These are phyloP conservation scores for Larix kaempferi DNA, from an alignment of 75 land plant genomes.

Conservation along the genomic window DNA sequence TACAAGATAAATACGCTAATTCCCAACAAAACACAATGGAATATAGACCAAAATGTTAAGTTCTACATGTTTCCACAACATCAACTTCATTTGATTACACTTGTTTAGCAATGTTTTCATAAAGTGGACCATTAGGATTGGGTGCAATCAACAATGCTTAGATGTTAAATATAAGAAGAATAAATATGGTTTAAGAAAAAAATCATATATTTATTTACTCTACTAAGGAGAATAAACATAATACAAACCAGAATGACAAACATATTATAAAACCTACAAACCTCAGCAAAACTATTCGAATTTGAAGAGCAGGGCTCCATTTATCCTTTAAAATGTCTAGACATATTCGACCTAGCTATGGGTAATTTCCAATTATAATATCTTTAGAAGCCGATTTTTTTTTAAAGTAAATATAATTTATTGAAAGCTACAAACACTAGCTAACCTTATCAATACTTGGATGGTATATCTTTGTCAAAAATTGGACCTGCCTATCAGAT, in stretches of 20 bases:
- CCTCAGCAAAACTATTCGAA: constrained; percentile 60
- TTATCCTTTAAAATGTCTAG: constrained; percentile 63
- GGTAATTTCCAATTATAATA: background rate
- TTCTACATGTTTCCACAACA: constrained; percentile 87
- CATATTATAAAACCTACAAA: background rate
- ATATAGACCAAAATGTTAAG: background rate
- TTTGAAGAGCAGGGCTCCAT: constrained; percentile 68
- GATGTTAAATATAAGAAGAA: background rate
- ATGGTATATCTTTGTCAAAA: constrained; percentile 58
- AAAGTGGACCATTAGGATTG: constrained; percentile 94
- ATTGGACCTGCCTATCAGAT: constrained; percentile 32
- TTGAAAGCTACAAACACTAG: background rate
- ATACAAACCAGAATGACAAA: constrained; percentile 15
- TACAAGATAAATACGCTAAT: background rate
- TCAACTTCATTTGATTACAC: constrained; percentile 92
- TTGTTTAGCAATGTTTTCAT: constrained; percentile 94
- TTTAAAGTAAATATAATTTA: background rate
- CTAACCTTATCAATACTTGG: constrained; percentile 55
- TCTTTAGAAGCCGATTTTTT: background rate
- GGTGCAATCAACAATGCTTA: constrained; percentile 92
- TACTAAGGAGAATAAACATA: background rate
- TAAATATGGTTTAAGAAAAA: background rate
- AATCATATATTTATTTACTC: background rate
- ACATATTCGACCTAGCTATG: constrained; percentile 59
- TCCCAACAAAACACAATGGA: background rate